phyloP scores from a whole-genome alignment of 352 stramenopile species.

The Elongisporangium anandrum region DNA sequence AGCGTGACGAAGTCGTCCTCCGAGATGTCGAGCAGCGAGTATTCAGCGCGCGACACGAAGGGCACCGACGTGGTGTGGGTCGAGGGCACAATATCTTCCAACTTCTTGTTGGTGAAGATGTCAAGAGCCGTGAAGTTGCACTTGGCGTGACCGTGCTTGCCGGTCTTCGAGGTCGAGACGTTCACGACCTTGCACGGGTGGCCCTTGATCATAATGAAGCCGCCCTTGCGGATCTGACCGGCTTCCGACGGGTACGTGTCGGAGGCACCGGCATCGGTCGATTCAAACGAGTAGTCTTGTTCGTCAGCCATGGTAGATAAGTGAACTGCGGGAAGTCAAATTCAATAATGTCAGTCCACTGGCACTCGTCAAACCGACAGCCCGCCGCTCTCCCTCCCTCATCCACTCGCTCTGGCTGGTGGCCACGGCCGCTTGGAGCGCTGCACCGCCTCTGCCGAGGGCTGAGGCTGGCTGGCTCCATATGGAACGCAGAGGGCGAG shows the following conservation, averaged over 20 bases:
- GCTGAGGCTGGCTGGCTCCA: neutral
- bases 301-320: constrained; percentile 50
- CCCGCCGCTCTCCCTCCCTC: neutral
- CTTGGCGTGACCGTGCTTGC: constrained; percentile 99
- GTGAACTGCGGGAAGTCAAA: constrained; percentile 1
- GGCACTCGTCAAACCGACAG: too few relatives aligned
- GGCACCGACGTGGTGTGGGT: constrained; percentile 98
- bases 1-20: constrained; percentile 98
- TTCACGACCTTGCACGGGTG: constrained; percentile 97
- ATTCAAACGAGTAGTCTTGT: constrained; percentile 90
- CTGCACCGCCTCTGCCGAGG: neutral
- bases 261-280: constrained; percentile 95
- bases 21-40: constrained; percentile 98
- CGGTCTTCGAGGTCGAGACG: constrained; percentile 99
- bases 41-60: constrained; percentile 96
- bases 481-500: neutral
- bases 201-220: constrained; percentile 99
- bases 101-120: constrained; percentile 99
- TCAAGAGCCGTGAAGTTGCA: constrained; percentile 99
- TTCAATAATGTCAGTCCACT: constrained; percentile 2
- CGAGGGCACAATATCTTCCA: constrained; percentile 99
- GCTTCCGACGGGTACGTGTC: constrained; percentile 97
- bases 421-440: too few relatives aligned
- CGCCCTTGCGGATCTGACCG: constrained; percentile 98
- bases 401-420: neutral